phyloP scores from a whole-genome alignment of 805 yeast species.

The Candida suzukii region DNA sequence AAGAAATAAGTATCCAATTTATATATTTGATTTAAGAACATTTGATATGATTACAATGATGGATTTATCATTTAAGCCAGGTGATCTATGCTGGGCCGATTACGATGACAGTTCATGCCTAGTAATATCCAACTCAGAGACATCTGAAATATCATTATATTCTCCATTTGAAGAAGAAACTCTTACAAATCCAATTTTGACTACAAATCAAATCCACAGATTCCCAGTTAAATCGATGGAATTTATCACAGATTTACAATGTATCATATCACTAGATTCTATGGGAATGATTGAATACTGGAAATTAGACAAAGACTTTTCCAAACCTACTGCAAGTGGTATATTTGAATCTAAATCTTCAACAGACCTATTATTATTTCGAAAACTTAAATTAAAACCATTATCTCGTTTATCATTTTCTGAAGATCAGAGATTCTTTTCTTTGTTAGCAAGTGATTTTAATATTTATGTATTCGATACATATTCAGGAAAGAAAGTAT shows the following conservation, averaged over 20 bases:
- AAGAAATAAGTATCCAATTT: conserved; percentile 4
- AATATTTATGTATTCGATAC: conserved; percentile 26
- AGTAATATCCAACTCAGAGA: conserved; percentile 11
- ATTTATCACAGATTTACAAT: conserved; percentile 16
- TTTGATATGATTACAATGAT: conserved; percentile 30
- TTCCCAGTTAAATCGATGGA: conserved; percentile 14
- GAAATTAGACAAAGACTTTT: conserved; percentile 13
- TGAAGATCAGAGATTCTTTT: conserved; percentile 22
- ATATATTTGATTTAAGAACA: conserved; percentile 27
- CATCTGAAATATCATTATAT: conserved; percentile 11
- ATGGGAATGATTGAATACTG: conserved; percentile 31
- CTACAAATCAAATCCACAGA: conserved; percentile 14
- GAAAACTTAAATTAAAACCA: conserved; percentile 25
- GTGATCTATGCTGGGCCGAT: conserved; percentile 13
- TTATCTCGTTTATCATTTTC: conserved; percentile 17
- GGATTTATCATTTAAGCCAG: conserved; percentile 20
- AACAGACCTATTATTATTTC: conserved; percentile 31
- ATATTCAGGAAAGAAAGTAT: conserved; percentile 24
- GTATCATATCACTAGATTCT: conserved; percentile 21
- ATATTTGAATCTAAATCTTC: conserved; percentile 29
- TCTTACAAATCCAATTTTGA: conserved; percentile 2
- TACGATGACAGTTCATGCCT: conserved; percentile 4
- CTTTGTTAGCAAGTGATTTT: conserved; percentile 25
- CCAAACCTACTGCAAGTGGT: conserved; percentile 3
- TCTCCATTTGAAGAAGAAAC: conserved; percentile 10